A percentile compares a stretch with the other conserved stretches of the same genome.
phyloP scores from a whole-genome alignment of 371 early-diverging fungal genomes.

The Syncephalastrum contaminatum region DNA sequence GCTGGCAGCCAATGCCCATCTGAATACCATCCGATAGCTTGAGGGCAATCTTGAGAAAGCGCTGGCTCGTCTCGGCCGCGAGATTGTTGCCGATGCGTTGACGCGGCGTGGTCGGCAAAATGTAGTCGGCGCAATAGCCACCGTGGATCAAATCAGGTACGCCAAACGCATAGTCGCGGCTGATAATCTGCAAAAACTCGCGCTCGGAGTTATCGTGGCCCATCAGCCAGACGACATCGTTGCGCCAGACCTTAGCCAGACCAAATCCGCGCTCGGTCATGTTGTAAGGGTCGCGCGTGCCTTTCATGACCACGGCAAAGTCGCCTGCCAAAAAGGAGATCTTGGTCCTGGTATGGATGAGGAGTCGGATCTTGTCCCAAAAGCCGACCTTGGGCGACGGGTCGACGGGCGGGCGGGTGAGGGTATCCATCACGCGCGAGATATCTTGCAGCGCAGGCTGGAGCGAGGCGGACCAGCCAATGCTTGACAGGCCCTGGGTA shows the following conservation, averaged over 20 bases:
- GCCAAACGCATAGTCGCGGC: constrained; percentile 46
- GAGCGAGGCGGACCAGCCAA: constrained; percentile 61
- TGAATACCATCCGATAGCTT: constrained; percentile 44
- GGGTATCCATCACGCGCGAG: constrained; percentile 55
- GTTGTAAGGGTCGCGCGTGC: constrained; percentile 49
- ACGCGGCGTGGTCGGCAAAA: constrained; percentile 8
- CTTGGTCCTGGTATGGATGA: constrained; percentile 60
- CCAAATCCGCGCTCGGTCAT: constrained; percentile 45
- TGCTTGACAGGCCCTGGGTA: constrained; percentile 31
- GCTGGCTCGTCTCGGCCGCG: not conserved
- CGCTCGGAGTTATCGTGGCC: constrained; percentile 41
- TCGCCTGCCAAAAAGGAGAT: constrained; percentile 58
- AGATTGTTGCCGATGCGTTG: not conserved
- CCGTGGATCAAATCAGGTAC: constrained; percentile 47
- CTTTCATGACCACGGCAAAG: constrained; percentile 48
- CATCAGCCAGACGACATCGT: constrained; percentile 35
- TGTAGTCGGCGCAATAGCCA: constrained; percentile 26
- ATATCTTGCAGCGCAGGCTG: constrained; percentile 71
- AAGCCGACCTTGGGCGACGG: constrained; percentile 70
- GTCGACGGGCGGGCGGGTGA: constrained; percentile 66
- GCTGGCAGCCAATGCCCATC: constrained; percentile 49
- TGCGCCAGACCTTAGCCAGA: constrained; percentile 46
- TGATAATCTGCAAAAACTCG: constrained; percentile 49
- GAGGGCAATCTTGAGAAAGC: constrained; percentile 38
- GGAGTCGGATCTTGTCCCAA: constrained; percentile 77